phyloP scores from a whole-genome alignment of 352 stramenopile genomes.

The Phytopythium kandeliae region DNA sequence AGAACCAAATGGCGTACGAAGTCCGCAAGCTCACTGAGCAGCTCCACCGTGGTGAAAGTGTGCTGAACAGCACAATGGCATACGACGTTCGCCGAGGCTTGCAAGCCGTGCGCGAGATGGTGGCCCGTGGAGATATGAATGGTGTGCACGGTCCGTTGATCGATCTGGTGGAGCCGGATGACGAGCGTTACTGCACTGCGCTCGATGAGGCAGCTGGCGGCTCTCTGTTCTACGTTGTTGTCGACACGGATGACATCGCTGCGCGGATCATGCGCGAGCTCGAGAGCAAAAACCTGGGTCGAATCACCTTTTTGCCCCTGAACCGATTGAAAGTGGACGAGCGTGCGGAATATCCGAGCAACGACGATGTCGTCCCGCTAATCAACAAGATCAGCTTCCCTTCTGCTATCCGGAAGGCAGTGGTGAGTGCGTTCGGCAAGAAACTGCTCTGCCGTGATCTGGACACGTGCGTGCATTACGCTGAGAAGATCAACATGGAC shows the following conservation, averaged over 20 bases:
- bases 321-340: slow-evolving; percentile 90
- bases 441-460: slow-evolving; percentile 96
- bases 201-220: slow-evolving; percentile 95
- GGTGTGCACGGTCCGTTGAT: slow-evolving; percentile 95
- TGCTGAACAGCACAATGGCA: slow-evolving; percentile 80
- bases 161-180: slow-evolving; percentile 90
- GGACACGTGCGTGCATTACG: slow-evolving; percentile 82
- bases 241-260: slow-evolving; percentile 97
- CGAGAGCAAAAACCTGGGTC: slow-evolving; percentile 91
- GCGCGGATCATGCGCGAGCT: slow-evolving; percentile 93
- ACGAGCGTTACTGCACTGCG: slow-evolving; percentile 91
- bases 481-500: slow-evolving; percentile 91
- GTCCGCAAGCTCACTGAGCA: slow-evolving; percentile 70
- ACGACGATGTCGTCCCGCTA: slow-evolving; percentile 78
- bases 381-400: slow-evolving; percentile 86
- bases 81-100: slow-evolving; percentile 84
- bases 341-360: slow-evolving; percentile 55
- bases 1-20: slow-evolving; percentile 73
- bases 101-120: slow-evolving; percentile 84
- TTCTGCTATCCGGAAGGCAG: slow-evolving; percentile 84
- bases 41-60: slow-evolving; percentile 63
- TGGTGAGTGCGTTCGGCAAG: slow-evolving; percentile 95
- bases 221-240: slow-evolving; percentile 97
- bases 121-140: slow-evolving; percentile 56
- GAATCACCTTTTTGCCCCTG: slow-evolving; percentile 97